Percentiles rank a stretch among this genome's conserved stretches.
phyloP scores from a whole-genome alignment of 2,329 filamentous ascomycete species.

The Pseudogymnoascus pannorum region DNA sequence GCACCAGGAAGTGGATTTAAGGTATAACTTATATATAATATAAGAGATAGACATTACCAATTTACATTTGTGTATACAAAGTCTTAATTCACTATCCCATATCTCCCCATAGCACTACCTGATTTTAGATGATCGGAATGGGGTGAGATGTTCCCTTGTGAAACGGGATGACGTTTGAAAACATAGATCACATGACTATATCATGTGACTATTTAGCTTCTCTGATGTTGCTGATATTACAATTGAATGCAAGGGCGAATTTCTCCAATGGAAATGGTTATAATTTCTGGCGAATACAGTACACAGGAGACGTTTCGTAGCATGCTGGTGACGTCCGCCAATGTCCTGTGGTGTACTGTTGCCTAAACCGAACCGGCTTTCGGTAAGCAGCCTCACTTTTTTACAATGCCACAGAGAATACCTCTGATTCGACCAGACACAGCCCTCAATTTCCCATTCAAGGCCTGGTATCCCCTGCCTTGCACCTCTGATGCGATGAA shows the following conservation, averaged over 20 bases:
- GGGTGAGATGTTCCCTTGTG: neutral
- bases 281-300: neutral
- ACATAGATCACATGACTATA: neutral
- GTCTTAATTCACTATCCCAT: neutral
- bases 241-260: neutral
- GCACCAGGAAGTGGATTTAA: too few relatives aligned
- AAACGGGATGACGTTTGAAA: neutral
- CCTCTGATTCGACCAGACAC: neutral
- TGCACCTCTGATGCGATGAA: neutral
- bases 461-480: neutral
- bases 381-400: constrained; percentile 6
- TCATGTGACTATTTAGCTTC: neutral
- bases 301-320: neutral
- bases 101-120: too few relatives aligned
- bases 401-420: neutral
- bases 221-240: neutral
- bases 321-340: neutral
- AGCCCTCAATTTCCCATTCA: neutral
- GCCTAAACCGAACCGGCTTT: neutral
- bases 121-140: too few relatives aligned
- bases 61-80: neutral
- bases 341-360: neutral
- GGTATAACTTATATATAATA: too few relatives aligned
- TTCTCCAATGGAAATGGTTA: neutral
- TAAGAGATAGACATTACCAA: neutral